Evolutionary conservation across 2,329 filamentous ascomycete species (phyloP), one percentile per base, ranked within the genome.

Genomic region (Ampelomyces quisqualis): DNA sequence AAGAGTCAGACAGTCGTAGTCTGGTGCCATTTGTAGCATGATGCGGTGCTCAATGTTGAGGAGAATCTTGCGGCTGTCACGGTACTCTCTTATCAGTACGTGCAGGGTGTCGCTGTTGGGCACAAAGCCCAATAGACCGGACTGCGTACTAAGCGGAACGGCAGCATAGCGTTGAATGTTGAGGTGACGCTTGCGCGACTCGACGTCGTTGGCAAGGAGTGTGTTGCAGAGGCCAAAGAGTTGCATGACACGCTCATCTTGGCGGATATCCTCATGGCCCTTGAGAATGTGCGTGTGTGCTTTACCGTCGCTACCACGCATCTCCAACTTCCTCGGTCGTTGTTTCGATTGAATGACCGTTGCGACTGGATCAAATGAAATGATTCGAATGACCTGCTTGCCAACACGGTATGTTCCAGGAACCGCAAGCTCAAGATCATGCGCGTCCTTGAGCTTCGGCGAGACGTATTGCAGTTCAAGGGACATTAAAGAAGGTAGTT

Each of bases 231-330:
- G 80, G 27, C 93, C 93, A 64, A 99, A 98, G 23, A 99, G 80
- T 70, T 99, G 93, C 94, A 98, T 99, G 55, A 98, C 93, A 71
- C 94, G 85, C 71, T 99, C 93, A 63, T 99, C 93, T 70, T 99
- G 93, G 45, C 93, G 86, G 53, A 98, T 96, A 74, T 99, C 93
- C 72, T 99, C 93, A 61, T 98, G 94, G n/a, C 93, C 93, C 75
- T 99, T 99, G 58, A 98, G 81, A 43, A 88, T 72, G 73, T 95
- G 97, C 34, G 88, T 85, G 67, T 96, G 96, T 3, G 82, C 80
- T 47, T 80, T 81, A 43, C 93, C 93, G 64, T 98, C 91, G 60
- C 88, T 95, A 47, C 91, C 94, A 61, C 84, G 84, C 59, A 93
- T 81, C 44, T 85, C 89, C 57, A 97, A 80, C 69, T 95, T 95